Percentiles rank a stretch among this genome's conserved stretches.
These are phyloP conservation scores for Lasiosphaeria ovina DNA, from an alignment of 495 filamentous ascomycete species.

Conservation along the genomic window DNA sequence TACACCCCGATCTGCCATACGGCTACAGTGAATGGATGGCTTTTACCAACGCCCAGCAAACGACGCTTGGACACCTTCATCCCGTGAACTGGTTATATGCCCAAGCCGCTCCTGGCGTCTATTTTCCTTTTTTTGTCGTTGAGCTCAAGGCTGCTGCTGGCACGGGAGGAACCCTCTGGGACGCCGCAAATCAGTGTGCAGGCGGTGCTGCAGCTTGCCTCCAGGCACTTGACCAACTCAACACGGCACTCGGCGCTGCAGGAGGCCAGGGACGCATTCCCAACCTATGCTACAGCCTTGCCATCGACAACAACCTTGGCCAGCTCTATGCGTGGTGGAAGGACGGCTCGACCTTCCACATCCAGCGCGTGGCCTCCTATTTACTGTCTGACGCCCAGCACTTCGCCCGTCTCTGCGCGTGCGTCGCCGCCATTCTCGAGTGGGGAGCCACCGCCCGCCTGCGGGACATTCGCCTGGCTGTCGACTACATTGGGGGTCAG, in stretches of 20 bases:
- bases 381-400: conserved; percentile 8
- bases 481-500: conserved; percentile 1
- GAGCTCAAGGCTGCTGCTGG: conserved; percentile 12
- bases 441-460: conserved; percentile 5
- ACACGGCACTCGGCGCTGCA: not conserved
- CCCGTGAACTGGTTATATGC: conserved; percentile 7
- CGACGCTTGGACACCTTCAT: not conserved
- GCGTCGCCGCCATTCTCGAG: not conserved
- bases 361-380: conserved; percentile 7
- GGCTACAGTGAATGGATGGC: conserved; percentile 5
- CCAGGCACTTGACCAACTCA: conserved; percentile 5
- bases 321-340: conserved; percentile 12
- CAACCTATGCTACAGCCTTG: conserved; percentile 12
- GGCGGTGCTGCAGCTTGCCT: conserved; percentile 4
- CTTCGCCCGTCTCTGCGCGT: not conserved
- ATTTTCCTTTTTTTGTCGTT: conserved; percentile 12
- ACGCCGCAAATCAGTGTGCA: conserved; percentile 13
- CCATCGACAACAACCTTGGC: conserved; percentile 11
- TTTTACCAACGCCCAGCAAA: conserved; percentile 8
- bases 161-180: conserved; percentile 12
- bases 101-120: conserved; percentile 1
- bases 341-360: not conserved
- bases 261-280: conserved; percentile 4
- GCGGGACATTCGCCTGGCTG: conserved; percentile 4
- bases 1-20: conserved; percentile 3